Percentiles rank a stretch among this genome's conserved stretches.
Evolutionary conservation across 495 filamentous ascomycete genomes (phyloP).

Genomic region (Podospora tetraspora): DNA sequence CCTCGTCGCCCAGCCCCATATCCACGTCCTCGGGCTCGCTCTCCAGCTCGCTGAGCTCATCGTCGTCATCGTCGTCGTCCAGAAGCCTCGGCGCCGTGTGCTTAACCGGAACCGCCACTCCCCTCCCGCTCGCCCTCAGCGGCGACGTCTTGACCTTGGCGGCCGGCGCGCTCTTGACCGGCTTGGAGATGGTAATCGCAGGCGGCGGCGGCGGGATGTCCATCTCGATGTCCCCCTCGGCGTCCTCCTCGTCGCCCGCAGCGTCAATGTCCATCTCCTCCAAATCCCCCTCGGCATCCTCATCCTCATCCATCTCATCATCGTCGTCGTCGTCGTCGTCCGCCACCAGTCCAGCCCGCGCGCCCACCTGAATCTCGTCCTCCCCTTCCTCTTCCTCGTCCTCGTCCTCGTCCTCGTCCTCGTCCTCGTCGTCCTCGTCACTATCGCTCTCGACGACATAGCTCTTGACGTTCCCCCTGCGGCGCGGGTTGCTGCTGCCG

Average conservation of each 20-base stretch:
- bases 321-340: conserved; percentile 26
- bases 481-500: conserved; percentile 55
- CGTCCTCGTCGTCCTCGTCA: conserved; percentile 45
- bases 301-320: conserved; percentile 23
- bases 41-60: conserved; percentile 44
- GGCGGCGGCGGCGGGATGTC: conserved; percentile 35
- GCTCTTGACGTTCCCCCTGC: conserved; percentile 55
- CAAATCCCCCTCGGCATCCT: conserved; percentile 38
- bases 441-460: conserved; percentile 61
- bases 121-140: conserved; percentile 7
- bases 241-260: conserved; percentile 45
- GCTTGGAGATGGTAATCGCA: conserved; percentile 38
- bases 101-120: conserved; percentile 8
- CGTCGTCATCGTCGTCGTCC: conserved; percentile 45
- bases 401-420: conserved; percentile 34
- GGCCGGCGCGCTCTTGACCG: conserved; percentile 16
- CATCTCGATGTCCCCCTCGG: conserved; percentile 46
- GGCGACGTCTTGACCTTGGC: conserved; percentile 9
- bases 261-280: conserved; percentile 47
- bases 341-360: conserved; percentile 30
- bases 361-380: conserved; percentile 38
- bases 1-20: conserved; percentile 44
- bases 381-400: conserved; percentile 42
- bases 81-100: conserved; percentile 25
- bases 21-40: conserved; percentile 45